These are phyloP conservation scores for Polygonum aviculare DNA, from an alignment of 148 eudicot species.

Conservation along the genomic window DNA sequence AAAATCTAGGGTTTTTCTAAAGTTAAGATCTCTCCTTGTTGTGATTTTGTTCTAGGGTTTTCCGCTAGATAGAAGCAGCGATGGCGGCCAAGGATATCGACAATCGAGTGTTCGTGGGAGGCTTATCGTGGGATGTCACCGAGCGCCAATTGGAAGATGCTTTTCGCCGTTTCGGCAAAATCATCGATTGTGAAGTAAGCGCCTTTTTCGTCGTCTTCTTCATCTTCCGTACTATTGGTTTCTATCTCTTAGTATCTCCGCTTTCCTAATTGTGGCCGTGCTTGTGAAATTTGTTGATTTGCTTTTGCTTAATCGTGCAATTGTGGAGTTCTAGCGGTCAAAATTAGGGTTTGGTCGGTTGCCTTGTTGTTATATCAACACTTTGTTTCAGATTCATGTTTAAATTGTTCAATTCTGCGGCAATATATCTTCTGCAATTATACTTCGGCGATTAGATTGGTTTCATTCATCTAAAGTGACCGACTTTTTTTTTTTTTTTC, in stretches of 20 bases:
- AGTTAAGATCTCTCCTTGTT: background rate
- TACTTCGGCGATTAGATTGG: background rate
- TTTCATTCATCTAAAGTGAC: background rate
- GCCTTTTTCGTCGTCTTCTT: background rate
- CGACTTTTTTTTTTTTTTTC: background rate
- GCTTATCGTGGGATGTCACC: conserved; percentile 50
- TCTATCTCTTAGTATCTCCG: background rate
- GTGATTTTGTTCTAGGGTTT: conserved; percentile 6
- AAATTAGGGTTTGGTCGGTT: background rate
- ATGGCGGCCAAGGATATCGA: conserved; percentile 35
- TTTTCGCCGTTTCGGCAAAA: conserved; percentile 51
- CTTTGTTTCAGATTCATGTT: background rate
- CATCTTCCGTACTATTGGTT: background rate
- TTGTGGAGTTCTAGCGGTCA: background rate
- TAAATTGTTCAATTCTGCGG: background rate
- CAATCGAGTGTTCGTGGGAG: conserved; percentile 63
- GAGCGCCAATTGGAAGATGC: conserved; percentile 55
- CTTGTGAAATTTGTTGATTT: background rate
- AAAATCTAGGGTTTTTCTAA: conserved; percentile 2
- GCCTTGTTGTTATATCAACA: background rate
- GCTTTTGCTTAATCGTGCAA: background rate
- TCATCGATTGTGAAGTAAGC: conserved; percentile 48
- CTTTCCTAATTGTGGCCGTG: background rate
- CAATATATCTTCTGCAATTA: background rate
- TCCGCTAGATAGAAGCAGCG: background rate